A percentile compares a stretch with the other conserved stretches of the same genome.
These are phyloP conservation scores for Phycomyces blakesleeanus DNA, from an alignment of 192 early-diverging fungal species.

Conservation along the genomic window DNA sequence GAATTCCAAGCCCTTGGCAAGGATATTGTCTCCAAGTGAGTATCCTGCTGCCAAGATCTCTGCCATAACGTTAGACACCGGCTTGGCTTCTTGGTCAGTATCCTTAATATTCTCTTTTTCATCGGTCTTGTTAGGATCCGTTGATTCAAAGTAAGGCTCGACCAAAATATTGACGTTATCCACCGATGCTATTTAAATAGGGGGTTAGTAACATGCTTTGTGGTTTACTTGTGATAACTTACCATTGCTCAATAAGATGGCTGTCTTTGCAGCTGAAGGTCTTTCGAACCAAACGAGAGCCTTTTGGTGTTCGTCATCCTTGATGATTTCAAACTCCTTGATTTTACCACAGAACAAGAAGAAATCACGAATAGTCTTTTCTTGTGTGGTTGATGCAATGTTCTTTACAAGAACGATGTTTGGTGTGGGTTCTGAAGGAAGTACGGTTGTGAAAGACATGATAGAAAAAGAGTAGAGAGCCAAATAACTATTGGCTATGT, in stretches of 20 bases:
- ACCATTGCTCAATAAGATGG: constrained; percentile 46
- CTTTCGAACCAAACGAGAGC: constrained; percentile 49
- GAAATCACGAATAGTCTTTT: constrained; percentile 54
- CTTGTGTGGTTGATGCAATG: constrained; percentile 42
- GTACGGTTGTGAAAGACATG: constrained; percentile 3
- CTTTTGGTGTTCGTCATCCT: constrained; percentile 35
- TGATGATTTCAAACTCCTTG: constrained; percentile 45
- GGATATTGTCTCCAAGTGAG: constrained; percentile 50
- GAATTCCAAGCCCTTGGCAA: constrained; percentile 55
- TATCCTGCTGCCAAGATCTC: constrained; percentile 69
- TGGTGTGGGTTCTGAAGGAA: constrained; percentile 41
- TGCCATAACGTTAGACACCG: constrained; percentile 47
- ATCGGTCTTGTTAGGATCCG: not conserved
- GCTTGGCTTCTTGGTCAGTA: constrained; percentile 20
- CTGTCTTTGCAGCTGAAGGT: constrained; percentile 54
- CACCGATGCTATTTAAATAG: constrained; percentile 38
- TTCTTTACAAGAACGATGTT: constrained; percentile 45
- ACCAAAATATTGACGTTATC: constrained; percentile 52
- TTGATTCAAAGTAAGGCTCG: constrained; percentile 37
- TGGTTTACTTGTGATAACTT: not conserved
- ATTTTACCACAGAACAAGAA: constrained; percentile 59
- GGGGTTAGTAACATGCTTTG: not conserved
- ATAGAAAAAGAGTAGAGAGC: not conserved
- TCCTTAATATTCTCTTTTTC: not conserved
- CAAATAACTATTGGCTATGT: too few relatives aligned